These are phyloP conservation scores for Coccomyxa sp. DNA, from an alignment of 139 green algal genomes.

Conservation along the genomic window DNA sequence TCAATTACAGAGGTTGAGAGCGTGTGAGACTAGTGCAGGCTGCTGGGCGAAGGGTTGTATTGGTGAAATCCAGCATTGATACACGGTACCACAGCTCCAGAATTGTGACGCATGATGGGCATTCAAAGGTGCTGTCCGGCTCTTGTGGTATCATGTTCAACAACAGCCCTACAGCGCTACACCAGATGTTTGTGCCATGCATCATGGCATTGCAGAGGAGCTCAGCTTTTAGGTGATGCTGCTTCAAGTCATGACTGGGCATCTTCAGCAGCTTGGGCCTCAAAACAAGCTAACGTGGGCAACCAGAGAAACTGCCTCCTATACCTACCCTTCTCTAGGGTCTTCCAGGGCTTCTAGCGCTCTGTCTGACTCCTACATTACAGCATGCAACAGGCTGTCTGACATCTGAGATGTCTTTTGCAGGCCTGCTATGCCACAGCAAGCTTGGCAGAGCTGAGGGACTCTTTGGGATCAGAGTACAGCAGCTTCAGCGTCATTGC, in stretches of 20 bases:
- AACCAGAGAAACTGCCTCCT: background rate
- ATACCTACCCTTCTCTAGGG: background rate
- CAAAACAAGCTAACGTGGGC: too few relatives aligned
- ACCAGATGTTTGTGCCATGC: too few relatives aligned
- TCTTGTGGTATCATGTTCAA: too few relatives aligned
- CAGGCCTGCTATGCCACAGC: slow-evolving; percentile 26
- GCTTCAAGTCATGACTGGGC: too few relatives aligned
- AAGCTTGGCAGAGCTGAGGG: slow-evolving; percentile 17
- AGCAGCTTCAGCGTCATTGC: slow-evolving; percentile 39
- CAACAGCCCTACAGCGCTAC: too few relatives aligned
- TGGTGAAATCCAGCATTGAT: slow-evolving; percentile 65
- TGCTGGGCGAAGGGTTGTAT: slow-evolving; percentile 29
- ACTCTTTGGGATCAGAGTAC: slow-evolving; percentile 11
- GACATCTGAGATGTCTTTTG: background rate
- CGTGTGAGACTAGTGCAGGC: too few relatives aligned
- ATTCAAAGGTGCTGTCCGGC: slow-evolving; percentile 22
- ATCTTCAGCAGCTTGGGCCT: too few relatives aligned
- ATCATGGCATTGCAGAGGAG: too few relatives aligned
- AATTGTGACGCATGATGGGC: slow-evolving; percentile 36
- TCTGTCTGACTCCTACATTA: background rate
- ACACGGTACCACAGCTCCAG: slow-evolving; percentile 40
- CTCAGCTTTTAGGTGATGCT: too few relatives aligned
- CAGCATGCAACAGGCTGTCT: background rate
- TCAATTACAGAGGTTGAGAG: background rate
- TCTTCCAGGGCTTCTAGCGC: background rate